phyloP scores from a whole-genome alignment of 352 stramenopile genomes.

The Phytophthora palmivora region DNA sequence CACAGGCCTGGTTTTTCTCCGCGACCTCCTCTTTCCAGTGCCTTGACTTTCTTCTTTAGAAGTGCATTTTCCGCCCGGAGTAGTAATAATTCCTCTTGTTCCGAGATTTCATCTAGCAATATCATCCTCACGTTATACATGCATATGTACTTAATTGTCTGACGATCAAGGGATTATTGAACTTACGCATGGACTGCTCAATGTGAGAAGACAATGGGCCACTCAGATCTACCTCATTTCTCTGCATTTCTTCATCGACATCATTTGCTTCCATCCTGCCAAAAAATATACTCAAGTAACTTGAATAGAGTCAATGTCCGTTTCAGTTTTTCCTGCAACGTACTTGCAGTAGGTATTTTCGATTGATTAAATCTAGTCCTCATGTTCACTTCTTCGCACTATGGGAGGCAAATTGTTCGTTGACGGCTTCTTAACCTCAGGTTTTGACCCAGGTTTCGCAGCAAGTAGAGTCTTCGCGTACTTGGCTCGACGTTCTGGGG shows the following conservation, averaged over 20 bases:
- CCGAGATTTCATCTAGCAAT: constrained; percentile 15
- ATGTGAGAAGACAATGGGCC: constrained; percentile 45
- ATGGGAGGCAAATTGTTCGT: constrained; percentile 42
- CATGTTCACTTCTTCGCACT: constrained; percentile 34
- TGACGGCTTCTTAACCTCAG: constrained; percentile 27
- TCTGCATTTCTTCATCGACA: constrained; percentile 29
- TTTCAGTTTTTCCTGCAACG: constrained; percentile 23
- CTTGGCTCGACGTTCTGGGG: constrained; percentile 32
- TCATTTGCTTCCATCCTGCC: constrained; percentile 25
- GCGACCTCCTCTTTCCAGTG: constrained; percentile 54
- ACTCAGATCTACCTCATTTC: constrained; percentile 19
- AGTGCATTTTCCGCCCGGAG: constrained; percentile 73
- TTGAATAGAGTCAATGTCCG: constrained; percentile 24
- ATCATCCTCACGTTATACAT: background rate
- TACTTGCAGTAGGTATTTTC: background rate
- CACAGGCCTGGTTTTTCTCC: constrained; percentile 55
- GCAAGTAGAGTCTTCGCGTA: constrained; percentile 28
- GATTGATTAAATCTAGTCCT: constrained; percentile 20
- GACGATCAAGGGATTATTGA: background rate
- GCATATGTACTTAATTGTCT: background rate
- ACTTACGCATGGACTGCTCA: constrained; percentile 37
- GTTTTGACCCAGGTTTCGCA: constrained; percentile 8
- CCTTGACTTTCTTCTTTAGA: constrained; percentile 75
- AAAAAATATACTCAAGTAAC: background rate
- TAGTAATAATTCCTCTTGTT: constrained; percentile 55